These are phyloP conservation scores for Neolentinus lepideus DNA, from an alignment of 1,284 basidiomycete species.

Conservation along the genomic window DNA sequence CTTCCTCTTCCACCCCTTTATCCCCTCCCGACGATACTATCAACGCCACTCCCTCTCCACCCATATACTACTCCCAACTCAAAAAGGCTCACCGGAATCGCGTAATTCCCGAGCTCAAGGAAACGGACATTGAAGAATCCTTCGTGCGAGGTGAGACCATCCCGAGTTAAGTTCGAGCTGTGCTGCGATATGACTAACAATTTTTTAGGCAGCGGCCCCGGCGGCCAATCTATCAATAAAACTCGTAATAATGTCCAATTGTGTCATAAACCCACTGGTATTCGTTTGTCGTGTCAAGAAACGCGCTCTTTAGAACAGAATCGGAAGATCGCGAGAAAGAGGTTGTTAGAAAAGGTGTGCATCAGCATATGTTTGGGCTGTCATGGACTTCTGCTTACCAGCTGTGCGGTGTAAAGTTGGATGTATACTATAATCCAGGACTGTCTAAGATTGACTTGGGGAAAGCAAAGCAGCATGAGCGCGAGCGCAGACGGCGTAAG, in stretches of 20 bases:
- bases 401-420: constrained; percentile 43
- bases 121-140: constrained; percentile 67
- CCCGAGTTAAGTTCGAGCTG: constrained; percentile 12
- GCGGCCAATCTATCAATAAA: constrained; percentile 83
- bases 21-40: neutral
- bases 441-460: constrained; percentile 62
- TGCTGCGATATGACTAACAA: constrained; percentile 6
- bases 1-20: neutral
- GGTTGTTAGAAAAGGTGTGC: constrained; percentile 61
- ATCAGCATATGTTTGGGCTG: neutral
- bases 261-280: constrained; percentile 69
- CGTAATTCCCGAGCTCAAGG: constrained; percentile 54
- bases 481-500: constrained; percentile 61
- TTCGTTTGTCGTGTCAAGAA: constrained; percentile 73
- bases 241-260: constrained; percentile 79
- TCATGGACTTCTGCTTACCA: neutral
- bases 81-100: constrained; percentile 61
- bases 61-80: constrained; percentile 49
- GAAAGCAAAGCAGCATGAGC: constrained; percentile 62
- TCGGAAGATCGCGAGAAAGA: constrained; percentile 59
- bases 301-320: constrained; percentile 70
- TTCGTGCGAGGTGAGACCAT: constrained; percentile 75
- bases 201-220: constrained; percentile 67
- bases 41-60: neutral
- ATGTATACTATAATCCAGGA: constrained; percentile 64